These are phyloP conservation scores for Didymella lethalis DNA, from an alignment of 2,329 filamentous ascomycete genomes.

Conservation along the genomic window DNA sequence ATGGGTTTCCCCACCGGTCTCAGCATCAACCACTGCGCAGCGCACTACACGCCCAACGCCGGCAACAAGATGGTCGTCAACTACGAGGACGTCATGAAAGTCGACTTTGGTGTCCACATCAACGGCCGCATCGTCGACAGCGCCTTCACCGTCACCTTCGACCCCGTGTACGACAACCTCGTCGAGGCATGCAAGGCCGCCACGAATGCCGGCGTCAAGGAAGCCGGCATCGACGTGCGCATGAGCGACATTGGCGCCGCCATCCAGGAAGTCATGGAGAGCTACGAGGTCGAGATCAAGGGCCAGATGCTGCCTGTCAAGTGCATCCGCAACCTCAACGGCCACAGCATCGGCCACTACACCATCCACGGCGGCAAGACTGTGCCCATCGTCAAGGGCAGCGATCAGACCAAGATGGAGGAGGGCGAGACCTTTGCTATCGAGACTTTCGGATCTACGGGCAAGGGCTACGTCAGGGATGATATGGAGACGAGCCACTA, in stretches of 20 bases:
- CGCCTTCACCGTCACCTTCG: slow-evolving; percentile 73
- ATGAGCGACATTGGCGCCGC: slow-evolving; percentile 83
- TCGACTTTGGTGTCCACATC: slow-evolving; percentile 75
- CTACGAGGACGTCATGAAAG: slow-evolving; percentile 75
- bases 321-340: slow-evolving; percentile 84
- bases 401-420: slow-evolving; percentile 94
- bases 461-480: slow-evolving; percentile 85
- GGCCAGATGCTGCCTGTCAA: slow-evolving; percentile 82
- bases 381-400: slow-evolving; percentile 89
- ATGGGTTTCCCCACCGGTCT: slow-evolving; percentile 89
- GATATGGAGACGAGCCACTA: slow-evolving; percentile 91
- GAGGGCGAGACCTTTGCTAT: slow-evolving; percentile 95
- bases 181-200: slow-evolving; percentile 72
- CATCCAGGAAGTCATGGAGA: slow-evolving; percentile 93
- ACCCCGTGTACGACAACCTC: slow-evolving; percentile 73
- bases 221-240: slow-evolving; percentile 91
- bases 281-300: slow-evolving; percentile 85
- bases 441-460: slow-evolving; percentile 94
- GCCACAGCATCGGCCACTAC: slow-evolving; percentile 88
- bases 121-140: slow-evolving; percentile 76
- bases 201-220: slow-evolving; percentile 78
- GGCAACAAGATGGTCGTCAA: slow-evolving; percentile 78
- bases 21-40: slow-evolving; percentile 83
- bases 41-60: slow-evolving; percentile 86
- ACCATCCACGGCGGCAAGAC: slow-evolving; percentile 93